Evolutionary conservation across 1,284 basidiomycete genomes (phyloP), one percentile per base, ranked within the genome.

Genomic region (Tilletia indica): DNA sequence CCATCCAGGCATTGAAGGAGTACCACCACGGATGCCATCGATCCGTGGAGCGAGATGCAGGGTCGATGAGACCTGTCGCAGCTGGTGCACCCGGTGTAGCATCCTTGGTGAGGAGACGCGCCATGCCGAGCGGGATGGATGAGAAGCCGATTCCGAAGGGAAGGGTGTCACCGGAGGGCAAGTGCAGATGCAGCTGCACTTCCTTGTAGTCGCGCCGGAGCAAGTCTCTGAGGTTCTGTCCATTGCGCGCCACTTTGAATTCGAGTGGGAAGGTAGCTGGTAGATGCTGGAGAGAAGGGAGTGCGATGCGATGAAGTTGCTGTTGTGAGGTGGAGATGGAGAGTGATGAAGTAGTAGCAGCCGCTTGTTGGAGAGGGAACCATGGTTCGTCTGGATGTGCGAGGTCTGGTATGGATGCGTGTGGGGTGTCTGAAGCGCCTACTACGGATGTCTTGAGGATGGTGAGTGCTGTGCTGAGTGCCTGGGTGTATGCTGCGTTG

Each of bases 21-120:
- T 64, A 70, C 80, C 80, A 83, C 72, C 75, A 82, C 9, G 66
- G 74, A 16, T 67, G 42, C 82, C 82, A 83, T 1, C 61, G 61
- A n/a, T 39, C 61, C 16, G 61, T 64, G 4, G 61, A 64, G 36
- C 61, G 61, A 11, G 61, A 38, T 19, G 19, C 9, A n/a, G 61
- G 61, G 14, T 64, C 61, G 14, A 64, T 64, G 4, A 38, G 34
- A 34, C 36, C 36, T 19, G 38, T 9, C 12, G 31, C 12, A 14
- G 12, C 3, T 36, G 61, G 36, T 4, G 61, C 61, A 16, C 61
- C 61, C 9, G 61, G 61, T n/a, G 61, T 42, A 25, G 61, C 36
- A 6, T 38, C 38, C 36, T 64, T 64, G 3, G 31, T 64, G 34
- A 64, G 61, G 12, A 64, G 34, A 1, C 36, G 31, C 5, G 61